Evolutionary conservation across 495 filamentous ascomycete species (phyloP).

Genomic region (Annulohypoxylon moriforme): DNA sequence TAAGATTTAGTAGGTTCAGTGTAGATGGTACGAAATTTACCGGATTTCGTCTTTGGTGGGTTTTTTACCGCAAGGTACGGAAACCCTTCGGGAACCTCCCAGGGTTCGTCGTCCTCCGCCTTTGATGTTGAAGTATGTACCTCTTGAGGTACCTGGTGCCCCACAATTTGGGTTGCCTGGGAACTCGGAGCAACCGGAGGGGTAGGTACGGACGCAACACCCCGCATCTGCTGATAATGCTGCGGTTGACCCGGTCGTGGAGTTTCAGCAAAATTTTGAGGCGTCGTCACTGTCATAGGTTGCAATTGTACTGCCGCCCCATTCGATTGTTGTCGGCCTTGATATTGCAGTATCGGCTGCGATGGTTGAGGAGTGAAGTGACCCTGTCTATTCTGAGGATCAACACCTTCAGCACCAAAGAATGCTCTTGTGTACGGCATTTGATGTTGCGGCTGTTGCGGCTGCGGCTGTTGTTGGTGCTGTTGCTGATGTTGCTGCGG

Average conservation of each 20-base stretch:
- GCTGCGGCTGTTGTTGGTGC: background rate
- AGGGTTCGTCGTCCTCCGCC: conserved; percentile 5
- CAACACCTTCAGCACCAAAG: background rate
- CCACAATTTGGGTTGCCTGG: background rate
- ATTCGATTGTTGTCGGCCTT: background rate
- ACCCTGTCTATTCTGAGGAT: background rate
- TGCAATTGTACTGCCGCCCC: background rate
- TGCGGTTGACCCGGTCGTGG: background rate
- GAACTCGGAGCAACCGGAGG: background rate
- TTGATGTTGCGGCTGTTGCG: background rate
- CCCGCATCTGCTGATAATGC: background rate
- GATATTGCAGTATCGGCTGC: background rate
- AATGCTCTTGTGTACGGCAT: background rate
- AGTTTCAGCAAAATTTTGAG: background rate
- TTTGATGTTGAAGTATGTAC: background rate
- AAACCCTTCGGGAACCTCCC: conserved; percentile 24
- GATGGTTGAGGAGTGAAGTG: conserved; percentile 3
- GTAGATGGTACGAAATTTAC: background rate
- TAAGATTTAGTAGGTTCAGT: background rate
- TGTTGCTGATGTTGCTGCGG: background rate
- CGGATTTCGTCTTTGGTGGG: conserved; percentile 7
- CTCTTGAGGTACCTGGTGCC: background rate
- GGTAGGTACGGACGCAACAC: background rate
- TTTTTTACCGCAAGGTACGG: conserved; percentile 13
- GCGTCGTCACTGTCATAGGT: background rate